Conservation (phyloP, 225 moss, liverwort and hornwort genomes). For the Asterella californica region DNA sequence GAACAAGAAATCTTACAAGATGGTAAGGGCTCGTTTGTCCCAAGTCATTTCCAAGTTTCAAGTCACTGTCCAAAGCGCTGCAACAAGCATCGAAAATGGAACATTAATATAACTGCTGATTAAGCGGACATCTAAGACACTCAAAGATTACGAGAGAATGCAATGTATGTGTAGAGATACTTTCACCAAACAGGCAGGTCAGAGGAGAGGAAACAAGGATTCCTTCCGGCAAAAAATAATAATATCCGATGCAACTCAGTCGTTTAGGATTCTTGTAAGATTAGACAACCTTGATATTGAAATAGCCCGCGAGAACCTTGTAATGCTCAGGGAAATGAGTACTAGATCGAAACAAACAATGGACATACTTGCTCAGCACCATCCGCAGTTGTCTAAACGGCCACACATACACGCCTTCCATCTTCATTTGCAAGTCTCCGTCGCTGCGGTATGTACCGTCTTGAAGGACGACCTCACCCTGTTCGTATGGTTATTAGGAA, state of each 20-base stretch:
- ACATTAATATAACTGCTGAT: neutral
- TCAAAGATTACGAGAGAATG: too few species aligned
- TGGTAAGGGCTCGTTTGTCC: conserved; percentile 89
- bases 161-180: too few species aligned
- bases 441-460: conserved; percentile 80
- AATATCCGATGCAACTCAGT: too few species aligned
- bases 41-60: conserved; percentile 69
- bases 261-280: too few species aligned
- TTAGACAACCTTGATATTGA: too few species aligned
- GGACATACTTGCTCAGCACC: conserved; percentile 80
- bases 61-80: conserved; percentile 76
- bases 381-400: conserved; percentile 93
- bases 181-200: too few species aligned
- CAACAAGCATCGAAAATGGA: neutral
- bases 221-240: too few species aligned
- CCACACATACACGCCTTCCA: conserved; percentile 98
- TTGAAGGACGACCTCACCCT: conserved; percentile 92
- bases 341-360: neutral
- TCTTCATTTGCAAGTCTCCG: conserved; percentile 84
- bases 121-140: too few species aligned
- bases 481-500: conserved; percentile 1
- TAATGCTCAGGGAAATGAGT: too few species aligned
- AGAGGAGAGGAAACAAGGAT: too few species aligned
- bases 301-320: too few species aligned
- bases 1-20: conserved; percentile 48